These are phyloP conservation scores for Acanthamoeba lenticulata DNA, from an alignment of 208 protist species.

Conservation along the genomic window DNA sequence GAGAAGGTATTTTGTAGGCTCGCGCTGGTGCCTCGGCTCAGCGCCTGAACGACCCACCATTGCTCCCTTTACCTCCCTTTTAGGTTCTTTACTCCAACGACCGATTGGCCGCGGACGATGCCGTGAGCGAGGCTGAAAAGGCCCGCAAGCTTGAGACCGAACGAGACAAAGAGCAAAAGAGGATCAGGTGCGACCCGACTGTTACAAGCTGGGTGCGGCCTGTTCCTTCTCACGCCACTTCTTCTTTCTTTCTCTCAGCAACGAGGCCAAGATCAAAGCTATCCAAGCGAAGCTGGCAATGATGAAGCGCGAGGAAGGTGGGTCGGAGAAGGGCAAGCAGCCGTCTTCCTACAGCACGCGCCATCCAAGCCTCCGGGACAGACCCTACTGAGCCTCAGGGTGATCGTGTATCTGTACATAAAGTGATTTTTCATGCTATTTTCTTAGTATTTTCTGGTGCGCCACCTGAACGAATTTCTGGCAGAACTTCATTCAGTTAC, in stretches of 20 bases:
- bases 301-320: background rate
- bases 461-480: too few species aligned
- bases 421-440: too few species aligned
- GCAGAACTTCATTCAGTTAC: background rate
- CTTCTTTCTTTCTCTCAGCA: background rate
- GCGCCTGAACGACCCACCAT: too few species aligned
- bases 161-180: slow-evolving; percentile 15
- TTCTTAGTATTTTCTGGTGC: too few species aligned
- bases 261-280: slow-evolving; percentile 40
- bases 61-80: background rate
- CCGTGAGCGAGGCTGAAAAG: background rate
- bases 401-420: too few species aligned
- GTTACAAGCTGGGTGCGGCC: background rate
- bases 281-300: slow-evolving; percentile 48
- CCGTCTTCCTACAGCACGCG: slow-evolving; percentile 2
- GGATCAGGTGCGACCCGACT: background rate
- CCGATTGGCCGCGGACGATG: background rate
- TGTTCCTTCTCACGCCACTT: background rate
- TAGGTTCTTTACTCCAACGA: slow-evolving; percentile 26
- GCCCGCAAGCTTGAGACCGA: background rate
- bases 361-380: background rate
- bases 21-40: too few species aligned
- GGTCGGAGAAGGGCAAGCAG: background rate
- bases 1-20: too few species aligned
- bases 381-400: background rate